These are phyloP conservation scores for Ichthyophthirius multifiliis DNA, from an alignment of 169 alveolate genomes.

Conservation along the genomic window DNA sequence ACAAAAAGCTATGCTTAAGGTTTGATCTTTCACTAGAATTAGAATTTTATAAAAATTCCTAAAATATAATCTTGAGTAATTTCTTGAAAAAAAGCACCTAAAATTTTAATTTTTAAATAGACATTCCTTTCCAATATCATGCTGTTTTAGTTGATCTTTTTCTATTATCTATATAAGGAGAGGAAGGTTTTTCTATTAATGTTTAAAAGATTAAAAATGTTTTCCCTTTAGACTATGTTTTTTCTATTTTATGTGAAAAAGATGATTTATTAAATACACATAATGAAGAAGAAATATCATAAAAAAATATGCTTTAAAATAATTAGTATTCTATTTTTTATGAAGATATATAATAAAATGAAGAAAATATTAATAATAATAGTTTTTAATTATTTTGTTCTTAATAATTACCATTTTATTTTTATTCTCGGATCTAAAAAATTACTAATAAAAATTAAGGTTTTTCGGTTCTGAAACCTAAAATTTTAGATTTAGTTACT, in stretches of 20 bases:
- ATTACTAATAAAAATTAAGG: background rate
- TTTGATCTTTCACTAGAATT: background rate
- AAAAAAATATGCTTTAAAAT: too few species aligned
- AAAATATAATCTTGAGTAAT: background rate
- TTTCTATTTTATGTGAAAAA: background rate
- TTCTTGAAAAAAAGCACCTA: too few species aligned
- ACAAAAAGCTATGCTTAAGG: background rate
- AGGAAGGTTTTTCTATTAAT: constrained; percentile 12
- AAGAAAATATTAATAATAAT: too few species aligned
- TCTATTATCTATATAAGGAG: background rate
- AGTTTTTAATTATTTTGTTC: background rate
- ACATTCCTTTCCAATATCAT: background rate
- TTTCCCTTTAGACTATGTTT: background rate
- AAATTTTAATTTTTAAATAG: too few species aligned
- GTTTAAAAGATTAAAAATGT: background rate
- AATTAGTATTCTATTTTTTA: too few species aligned
- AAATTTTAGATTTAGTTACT: background rate
- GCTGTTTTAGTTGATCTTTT: background rate
- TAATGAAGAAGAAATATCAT: too few species aligned
- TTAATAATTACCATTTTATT: background rate
- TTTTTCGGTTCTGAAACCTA: background rate
- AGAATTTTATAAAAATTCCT: background rate
- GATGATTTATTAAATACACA: constrained; percentile 2
- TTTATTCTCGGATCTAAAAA: background rate
- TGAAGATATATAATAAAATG: too few species aligned